These are phyloP conservation scores for Tilletiaria anomala DNA, from an alignment of 1,284 basidiomycete genomes.

Conservation along the genomic window DNA sequence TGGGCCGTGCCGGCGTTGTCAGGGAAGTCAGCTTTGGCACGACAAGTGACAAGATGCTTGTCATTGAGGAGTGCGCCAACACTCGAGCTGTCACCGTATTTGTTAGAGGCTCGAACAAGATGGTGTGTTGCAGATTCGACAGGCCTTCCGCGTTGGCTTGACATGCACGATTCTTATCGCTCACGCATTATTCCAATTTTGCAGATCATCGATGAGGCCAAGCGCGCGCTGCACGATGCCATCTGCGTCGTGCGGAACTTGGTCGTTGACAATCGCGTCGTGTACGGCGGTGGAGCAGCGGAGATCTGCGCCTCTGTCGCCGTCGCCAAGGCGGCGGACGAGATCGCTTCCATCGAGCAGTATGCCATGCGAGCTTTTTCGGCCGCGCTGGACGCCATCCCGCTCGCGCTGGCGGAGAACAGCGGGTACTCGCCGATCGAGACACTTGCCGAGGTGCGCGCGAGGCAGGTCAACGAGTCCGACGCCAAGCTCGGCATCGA, in stretches of 20 bases:
- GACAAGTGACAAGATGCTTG: conserved; percentile 95
- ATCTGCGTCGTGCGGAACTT: conserved; percentile 94
- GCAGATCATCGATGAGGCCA: conserved; percentile 54
- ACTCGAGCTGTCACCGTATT: conserved; percentile 92
- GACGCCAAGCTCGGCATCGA: conserved; percentile 82
- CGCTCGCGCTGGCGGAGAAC: conserved; percentile 91
- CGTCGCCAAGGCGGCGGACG: conserved; percentile 82
- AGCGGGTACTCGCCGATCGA: conserved; percentile 91
- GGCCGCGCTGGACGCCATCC: conserved; percentile 79
- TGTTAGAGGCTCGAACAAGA: conserved; percentile 94
- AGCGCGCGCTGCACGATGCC: conserved; percentile 90
- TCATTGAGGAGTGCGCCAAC: conserved; percentile 97
- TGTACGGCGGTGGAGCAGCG: conserved; percentile 93
- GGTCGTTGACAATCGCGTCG: conserved; percentile 85
- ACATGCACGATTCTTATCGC: conserved; percentile 1
- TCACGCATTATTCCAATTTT: not conserved
- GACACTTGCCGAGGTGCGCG: conserved; percentile 85
- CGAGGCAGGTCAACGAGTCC: conserved; percentile 73
- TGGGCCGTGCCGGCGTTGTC: conserved; percentile 82
- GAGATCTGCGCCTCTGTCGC: conserved; percentile 91
- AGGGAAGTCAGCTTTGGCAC: conserved; percentile 91
- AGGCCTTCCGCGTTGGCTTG: not conserved
- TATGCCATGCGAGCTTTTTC: conserved; percentile 98
- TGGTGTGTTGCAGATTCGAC: too few relatives aligned
- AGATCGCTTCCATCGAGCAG: conserved; percentile 67